Percentiles rank a stretch among this genome's conserved stretches.
These are phyloP conservation scores for Brassica rapa DNA, from an alignment of 345 rosid species.

Conservation along the genomic window DNA sequence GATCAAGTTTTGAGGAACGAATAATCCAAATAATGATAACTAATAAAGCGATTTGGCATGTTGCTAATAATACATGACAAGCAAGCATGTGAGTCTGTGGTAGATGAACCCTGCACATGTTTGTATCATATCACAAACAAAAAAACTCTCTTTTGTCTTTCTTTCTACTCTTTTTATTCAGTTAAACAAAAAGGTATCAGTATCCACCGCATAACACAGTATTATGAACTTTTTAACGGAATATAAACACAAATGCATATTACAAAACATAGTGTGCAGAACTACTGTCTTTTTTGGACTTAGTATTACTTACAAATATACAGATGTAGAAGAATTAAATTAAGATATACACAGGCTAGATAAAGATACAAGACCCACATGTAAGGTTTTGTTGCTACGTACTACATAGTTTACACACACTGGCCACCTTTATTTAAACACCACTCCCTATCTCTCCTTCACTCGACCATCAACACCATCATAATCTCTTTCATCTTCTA, in stretches of 20 bases:
- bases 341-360: constrained; percentile 34
- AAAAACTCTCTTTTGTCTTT: constrained; percentile 32
- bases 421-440: constrained; percentile 42
- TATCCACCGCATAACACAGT: constrained; percentile 16
- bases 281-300: constrained; percentile 33
- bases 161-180: constrained; percentile 22
- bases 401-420: constrained; percentile 25
- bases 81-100: constrained; percentile 38
- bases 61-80: constrained; percentile 37
- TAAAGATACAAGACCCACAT: constrained; percentile 36
- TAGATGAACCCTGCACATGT: constrained; percentile 38
- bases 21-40: background rate
- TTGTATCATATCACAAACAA: constrained; percentile 18
- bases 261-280: constrained; percentile 30
- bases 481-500: constrained; percentile 8
- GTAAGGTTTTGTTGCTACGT: constrained; percentile 40
- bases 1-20: constrained; percentile 19
- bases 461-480: constrained; percentile 26
- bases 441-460: constrained; percentile 16
- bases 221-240: constrained; percentile 7
- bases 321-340: constrained; percentile 19
- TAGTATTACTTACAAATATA: constrained; percentile 26
- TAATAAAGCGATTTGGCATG: constrained; percentile 18
- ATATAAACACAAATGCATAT: constrained; percentile 17
- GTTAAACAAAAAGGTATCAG: background rate